Evolutionary conservation across 179 eudicot genomes (phyloP).

Genomic region (Silene noctiflora): DNA sequence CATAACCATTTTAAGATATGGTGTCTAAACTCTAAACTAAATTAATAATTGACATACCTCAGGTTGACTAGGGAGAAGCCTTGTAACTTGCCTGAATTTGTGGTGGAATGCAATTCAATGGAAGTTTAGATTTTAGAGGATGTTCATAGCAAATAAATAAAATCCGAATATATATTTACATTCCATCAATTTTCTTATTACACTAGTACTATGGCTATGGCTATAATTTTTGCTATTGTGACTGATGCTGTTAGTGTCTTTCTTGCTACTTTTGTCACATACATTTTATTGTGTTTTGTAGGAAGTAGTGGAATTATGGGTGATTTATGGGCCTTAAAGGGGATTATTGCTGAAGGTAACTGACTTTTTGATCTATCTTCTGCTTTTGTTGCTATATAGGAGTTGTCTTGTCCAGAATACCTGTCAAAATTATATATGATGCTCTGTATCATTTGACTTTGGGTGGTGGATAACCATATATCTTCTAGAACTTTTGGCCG

Average conservation of each 20-base stretch:
- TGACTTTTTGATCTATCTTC: slow-evolving; percentile 9
- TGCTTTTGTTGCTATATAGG: neutral
- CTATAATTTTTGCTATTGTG: neutral
- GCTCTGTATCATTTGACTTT: neutral
- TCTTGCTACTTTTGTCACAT: neutral
- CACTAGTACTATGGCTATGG: neutral
- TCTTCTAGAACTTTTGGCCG: neutral
- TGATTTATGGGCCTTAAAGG: slow-evolving; percentile 97
- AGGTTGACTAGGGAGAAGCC: slow-evolving; percentile 6
- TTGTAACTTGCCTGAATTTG: neutral
- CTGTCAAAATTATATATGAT: neutral
- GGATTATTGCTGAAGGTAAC: slow-evolving; percentile 86
- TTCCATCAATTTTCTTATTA: too few relatives aligned
- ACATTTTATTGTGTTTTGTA: slow-evolving; percentile 31
- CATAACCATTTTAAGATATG: neutral
- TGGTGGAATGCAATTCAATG: neutral
- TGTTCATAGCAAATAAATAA: neutral
- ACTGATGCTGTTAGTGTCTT: neutral
- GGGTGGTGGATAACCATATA: slow-evolving; percentile 6
- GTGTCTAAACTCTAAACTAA: neutral
- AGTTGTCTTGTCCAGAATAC: neutral
- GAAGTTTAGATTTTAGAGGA: neutral
- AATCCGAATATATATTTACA: too few relatives aligned
- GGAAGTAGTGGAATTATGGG: slow-evolving; percentile 97
- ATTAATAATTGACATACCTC: neutral